Conservation (phyloP, 441 rosid species). For the Manihot esculenta region DNA sequence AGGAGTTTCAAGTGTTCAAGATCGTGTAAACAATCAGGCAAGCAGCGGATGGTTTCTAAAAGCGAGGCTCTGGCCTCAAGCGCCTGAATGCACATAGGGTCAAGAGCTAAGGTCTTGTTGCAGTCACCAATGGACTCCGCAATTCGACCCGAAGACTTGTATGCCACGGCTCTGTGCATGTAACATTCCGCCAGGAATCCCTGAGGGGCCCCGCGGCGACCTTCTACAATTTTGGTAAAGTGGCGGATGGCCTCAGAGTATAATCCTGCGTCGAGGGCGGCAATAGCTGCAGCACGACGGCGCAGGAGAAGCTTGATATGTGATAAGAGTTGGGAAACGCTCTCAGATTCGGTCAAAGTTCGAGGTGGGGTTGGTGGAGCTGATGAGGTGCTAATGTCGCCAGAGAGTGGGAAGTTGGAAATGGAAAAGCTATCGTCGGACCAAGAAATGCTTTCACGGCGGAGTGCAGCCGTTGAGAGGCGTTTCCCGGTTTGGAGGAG, state of each 20-base stretch:
- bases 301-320: slow-evolving; percentile 85
- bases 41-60: slow-evolving; percentile 64
- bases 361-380: slow-evolving; percentile 62
- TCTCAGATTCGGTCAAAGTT: slow-evolving; percentile 48
- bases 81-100: slow-evolving; percentile 69
- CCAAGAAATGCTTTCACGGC: slow-evolving; percentile 80
- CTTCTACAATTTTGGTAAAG: slow-evolving; percentile 78
- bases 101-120: slow-evolving; percentile 72
- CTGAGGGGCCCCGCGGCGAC: slow-evolving; percentile 79
- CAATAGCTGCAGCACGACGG: slow-evolving; percentile 78
- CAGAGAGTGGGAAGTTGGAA: slow-evolving; percentile 39
- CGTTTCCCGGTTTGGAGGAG: slow-evolving; percentile 95
- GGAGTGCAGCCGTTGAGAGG: slow-evolving; percentile 78
- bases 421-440: slow-evolving; percentile 87
- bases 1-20: slow-evolving; percentile 80
- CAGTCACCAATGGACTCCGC: slow-evolving; percentile 86
- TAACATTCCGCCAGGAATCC: slow-evolving; percentile 82
- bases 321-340: slow-evolving; percentile 59
- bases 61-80: slow-evolving; percentile 84
- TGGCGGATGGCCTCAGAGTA: slow-evolving; percentile 81
- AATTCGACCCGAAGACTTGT: slow-evolving; percentile 58
- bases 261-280: slow-evolving; percentile 77
- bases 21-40: slow-evolving; percentile 79
- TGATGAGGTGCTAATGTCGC: slow-evolving; percentile 28
- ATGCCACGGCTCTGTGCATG: slow-evolving; percentile 75